Percentiles rank a stretch among this genome's conserved stretches.
Evolutionary conservation across 2,329 filamentous ascomycete genomes (phyloP).

Genomic region (Ophiostoma ulmi): DNA sequence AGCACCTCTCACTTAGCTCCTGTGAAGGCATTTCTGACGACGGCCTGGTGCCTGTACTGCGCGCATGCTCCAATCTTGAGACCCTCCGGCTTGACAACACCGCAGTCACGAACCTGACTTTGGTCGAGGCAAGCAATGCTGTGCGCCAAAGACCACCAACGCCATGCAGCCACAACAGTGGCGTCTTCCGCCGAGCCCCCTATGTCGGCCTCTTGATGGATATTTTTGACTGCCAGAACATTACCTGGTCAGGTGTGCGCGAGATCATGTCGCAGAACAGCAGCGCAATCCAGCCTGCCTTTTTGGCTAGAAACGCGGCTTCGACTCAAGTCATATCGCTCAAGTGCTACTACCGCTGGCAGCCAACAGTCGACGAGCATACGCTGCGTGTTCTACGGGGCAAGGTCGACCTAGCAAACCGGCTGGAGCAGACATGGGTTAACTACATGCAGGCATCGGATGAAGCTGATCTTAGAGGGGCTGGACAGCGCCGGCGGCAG

Average conservation of each 20-base stretch:
- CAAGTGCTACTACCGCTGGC: slow-evolving; percentile 93
- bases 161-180: neutral
- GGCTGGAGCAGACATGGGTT: slow-evolving; percentile 87
- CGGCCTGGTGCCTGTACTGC: slow-evolving; percentile 78
- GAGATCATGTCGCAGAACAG: slow-evolving; percentile 83
- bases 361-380: slow-evolving; percentile 91
- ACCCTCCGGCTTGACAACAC: slow-evolving; percentile 91
- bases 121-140: neutral
- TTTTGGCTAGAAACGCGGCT: slow-evolving; percentile 43
- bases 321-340: slow-evolving; percentile 76
- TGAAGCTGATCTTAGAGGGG: slow-evolving; percentile 67
- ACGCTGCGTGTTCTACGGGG: slow-evolving; percentile 76
- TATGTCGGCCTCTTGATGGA: slow-evolving; percentile 66
- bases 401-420: slow-evolving; percentile 65
- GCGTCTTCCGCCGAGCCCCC: slow-evolving; percentile 35
- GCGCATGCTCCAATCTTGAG: slow-evolving; percentile 62
- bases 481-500: slow-evolving; percentile 62
- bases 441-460: slow-evolving; percentile 91
- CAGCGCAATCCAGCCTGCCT: slow-evolving; percentile 54
- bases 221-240: slow-evolving; percentile 84
- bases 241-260: slow-evolving; percentile 87
- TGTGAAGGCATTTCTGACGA: slow-evolving; percentile 80
- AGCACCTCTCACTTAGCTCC: slow-evolving; percentile 82
- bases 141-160: neutral
- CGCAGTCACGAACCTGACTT: slow-evolving; percentile 73